phyloP scores from a whole-genome alignment of 139 green algal genomes.

The Coelastrella sp. region DNA sequence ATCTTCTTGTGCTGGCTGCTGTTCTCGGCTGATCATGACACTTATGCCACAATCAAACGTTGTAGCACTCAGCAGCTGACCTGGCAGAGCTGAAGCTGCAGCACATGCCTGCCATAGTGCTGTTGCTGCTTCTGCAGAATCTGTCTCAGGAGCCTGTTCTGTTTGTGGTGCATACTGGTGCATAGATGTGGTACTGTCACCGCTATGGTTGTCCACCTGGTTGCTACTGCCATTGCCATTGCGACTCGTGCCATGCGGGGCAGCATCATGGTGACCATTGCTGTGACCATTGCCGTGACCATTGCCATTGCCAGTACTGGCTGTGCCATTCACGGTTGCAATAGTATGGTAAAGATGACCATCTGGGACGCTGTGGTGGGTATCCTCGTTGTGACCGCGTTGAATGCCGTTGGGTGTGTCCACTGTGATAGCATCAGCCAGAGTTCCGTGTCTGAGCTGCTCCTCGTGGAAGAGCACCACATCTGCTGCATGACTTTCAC shows the following conservation, averaged over 20 bases:
- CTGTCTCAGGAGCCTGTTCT: too few species aligned
- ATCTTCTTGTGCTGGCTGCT: slow-evolving; percentile 23
- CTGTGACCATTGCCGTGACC: neutral
- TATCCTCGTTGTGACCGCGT: neutral
- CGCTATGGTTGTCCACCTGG: neutral
- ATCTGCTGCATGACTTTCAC: neutral
- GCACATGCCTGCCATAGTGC: neutral
- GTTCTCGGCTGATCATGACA: slow-evolving; percentile 29
- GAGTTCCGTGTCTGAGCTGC: neutral
- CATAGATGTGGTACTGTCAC: neutral
- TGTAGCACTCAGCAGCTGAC: slow-evolving; percentile 31
- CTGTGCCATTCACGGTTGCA: neutral
- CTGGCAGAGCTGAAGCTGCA: neutral
- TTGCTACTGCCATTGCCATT: neutral
- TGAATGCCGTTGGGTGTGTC: neutral
- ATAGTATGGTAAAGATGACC: neutral
- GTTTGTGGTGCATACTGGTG: too few species aligned
- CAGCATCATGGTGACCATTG: neutral
- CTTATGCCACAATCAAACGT: slow-evolving; percentile 27
- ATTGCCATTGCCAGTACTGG: neutral
- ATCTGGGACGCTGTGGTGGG: neutral
- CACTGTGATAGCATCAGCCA: too few species aligned
- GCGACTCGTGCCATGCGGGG: too few species aligned
- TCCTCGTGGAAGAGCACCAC: slow-evolving; percentile 1
- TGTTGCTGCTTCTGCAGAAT: neutral